phyloP scores from a whole-genome alignment of 352 stramenopile species.

The Phytopythium helicoides region DNA sequence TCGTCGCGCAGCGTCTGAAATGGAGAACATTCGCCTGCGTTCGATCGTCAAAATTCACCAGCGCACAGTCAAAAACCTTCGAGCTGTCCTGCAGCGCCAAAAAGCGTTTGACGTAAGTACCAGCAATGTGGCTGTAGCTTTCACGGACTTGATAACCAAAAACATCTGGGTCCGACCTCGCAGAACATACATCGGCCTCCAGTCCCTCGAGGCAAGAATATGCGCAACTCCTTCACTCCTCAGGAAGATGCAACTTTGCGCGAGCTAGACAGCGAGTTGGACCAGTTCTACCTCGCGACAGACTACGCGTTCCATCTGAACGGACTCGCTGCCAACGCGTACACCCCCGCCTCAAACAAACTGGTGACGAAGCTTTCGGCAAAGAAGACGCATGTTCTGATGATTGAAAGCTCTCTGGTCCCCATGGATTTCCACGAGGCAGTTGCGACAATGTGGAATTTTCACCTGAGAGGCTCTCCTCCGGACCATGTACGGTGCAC shows the following conservation, averaged over 20 bases:
- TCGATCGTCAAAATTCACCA: neutral
- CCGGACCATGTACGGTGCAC: neutral
- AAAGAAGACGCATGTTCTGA: neutral
- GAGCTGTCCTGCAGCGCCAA: constrained; percentile 1
- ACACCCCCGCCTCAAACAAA: neutral
- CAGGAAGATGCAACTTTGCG: neutral
- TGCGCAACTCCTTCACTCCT: neutral
- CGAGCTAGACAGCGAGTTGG: neutral
- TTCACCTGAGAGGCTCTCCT: neutral
- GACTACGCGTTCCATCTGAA: constrained; percentile 6
- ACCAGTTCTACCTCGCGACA: neutral
- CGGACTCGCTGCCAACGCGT: neutral
- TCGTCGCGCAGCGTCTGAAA: neutral
- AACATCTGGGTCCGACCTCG: too few relatives aligned
- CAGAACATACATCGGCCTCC: too few relatives aligned
- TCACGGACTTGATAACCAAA: too few relatives aligned
- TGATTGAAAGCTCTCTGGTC: neutral
- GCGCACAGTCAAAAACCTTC: constrained; percentile 1
- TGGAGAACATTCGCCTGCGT: constrained; percentile 6
- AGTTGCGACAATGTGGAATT: neutral
- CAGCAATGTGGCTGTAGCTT: too few relatives aligned
- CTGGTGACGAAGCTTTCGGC: constrained; percentile 2
- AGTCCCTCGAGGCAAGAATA: too few relatives aligned
- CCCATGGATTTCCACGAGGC: neutral
- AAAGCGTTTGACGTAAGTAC: neutral